These are phyloP conservation scores for Colletotrichum musae DNA, from an alignment of 2,329 filamentous ascomycete species.

Conservation along the genomic window DNA sequence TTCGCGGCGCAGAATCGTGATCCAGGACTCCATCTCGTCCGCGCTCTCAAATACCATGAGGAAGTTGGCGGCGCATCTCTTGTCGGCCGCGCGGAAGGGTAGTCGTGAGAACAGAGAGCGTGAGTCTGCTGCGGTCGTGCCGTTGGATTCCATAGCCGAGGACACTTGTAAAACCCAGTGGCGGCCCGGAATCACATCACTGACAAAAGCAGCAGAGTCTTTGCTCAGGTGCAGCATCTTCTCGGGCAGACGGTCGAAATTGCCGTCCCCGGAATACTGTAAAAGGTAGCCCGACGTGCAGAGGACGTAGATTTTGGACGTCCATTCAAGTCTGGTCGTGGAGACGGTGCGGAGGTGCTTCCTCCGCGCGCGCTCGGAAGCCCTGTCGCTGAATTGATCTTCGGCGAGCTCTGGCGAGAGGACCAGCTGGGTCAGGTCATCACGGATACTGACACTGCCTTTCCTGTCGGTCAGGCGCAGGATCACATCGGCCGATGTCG, in stretches of 20 bases:
- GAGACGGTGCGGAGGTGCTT: constrained; percentile 62
- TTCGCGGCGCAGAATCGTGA: constrained; percentile 76
- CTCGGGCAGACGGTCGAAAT: constrained; percentile 80
- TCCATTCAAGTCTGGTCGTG: constrained; percentile 72
- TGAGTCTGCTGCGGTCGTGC: constrained; percentile 62
- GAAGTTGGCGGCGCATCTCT: constrained; percentile 73
- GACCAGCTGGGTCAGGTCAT: constrained; percentile 49
- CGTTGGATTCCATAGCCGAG: constrained; percentile 74
- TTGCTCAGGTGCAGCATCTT: constrained; percentile 80
- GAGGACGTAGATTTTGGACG: constrained; percentile 80
- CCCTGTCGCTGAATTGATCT: constrained; percentile 47
- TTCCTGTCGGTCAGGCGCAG: constrained; percentile 72
- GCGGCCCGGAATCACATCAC: constrained; percentile 82
- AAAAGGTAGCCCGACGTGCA: constrained; percentile 80
- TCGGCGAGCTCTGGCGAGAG: constrained; percentile 45
- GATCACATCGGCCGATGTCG: constrained; percentile 77
- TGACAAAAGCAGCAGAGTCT: constrained; percentile 84
- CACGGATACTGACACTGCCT: constrained; percentile 54
- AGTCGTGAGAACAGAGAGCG: constrained; percentile 77
- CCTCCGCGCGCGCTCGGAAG: constrained; percentile 59
- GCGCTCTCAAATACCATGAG: constrained; percentile 81
- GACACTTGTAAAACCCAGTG: constrained; percentile 87
- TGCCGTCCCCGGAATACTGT: constrained; percentile 80
- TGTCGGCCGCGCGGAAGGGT: constrained; percentile 70
- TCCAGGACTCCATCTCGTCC: constrained; percentile 84